Evolutionary conservation across 371 early-diverging fungal species (phyloP).

Genomic region (Mucor velutinosus): DNA sequence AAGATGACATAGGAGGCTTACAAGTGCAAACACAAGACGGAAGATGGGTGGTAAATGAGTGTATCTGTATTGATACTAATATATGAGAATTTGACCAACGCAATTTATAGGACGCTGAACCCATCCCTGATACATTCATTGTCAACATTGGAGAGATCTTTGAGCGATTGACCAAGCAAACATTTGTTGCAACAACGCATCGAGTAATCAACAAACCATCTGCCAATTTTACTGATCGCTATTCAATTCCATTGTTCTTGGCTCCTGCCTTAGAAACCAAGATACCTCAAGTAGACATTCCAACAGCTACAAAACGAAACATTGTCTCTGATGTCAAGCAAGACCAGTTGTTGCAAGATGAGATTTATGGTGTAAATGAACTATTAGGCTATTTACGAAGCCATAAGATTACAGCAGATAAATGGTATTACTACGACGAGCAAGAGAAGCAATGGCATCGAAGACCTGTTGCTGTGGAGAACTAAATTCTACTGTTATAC

Average conservation of each 20-base stretch:
- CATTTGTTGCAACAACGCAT: conserved; percentile 63
- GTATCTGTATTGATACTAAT: not conserved
- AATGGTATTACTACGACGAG: conserved; percentile 37
- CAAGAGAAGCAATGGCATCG: conserved; percentile 25
- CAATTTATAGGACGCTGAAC: conserved; percentile 44
- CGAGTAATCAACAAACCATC: conserved; percentile 61
- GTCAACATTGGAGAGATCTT: conserved; percentile 68
- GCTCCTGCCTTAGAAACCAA: conserved; percentile 42
- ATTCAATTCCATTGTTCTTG: conserved; percentile 58
- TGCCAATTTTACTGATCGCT: conserved; percentile 40
- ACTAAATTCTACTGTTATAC: not conserved
- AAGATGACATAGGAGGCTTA: conserved; percentile 62
- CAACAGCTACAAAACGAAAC: not conserved
- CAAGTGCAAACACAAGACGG: conserved; percentile 67
- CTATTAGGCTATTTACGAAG: conserved; percentile 22
- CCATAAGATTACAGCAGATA: conserved; percentile 26
- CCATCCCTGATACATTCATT: conserved; percentile 63
- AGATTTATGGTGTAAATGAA: conserved; percentile 41
- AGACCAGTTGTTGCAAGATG: conserved; percentile 36
- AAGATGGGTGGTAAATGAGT: conserved; percentile 50
- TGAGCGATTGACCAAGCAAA: conserved; percentile 58
- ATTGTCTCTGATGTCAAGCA: conserved; percentile 35
- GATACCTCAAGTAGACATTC: conserved; percentile 34
- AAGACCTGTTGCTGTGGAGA: not conserved
- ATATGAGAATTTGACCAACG: not conserved